Conservation (phyloP, 495 filamentous ascomycete genomes). For the Xylaria grammica region DNA sequence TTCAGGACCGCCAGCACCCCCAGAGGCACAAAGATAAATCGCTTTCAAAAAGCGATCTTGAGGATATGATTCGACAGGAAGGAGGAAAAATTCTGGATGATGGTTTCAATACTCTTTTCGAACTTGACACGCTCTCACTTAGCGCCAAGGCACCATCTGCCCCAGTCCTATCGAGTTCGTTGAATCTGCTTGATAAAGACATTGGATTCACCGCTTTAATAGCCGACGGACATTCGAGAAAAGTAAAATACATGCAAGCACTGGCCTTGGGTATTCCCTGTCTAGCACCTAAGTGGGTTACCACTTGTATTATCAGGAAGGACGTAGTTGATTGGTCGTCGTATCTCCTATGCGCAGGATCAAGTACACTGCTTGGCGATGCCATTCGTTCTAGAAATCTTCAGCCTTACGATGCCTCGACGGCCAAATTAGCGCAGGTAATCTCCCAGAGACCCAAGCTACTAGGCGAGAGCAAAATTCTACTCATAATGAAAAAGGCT, state of each 20-base stretch:
- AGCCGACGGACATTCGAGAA: slow-evolving; percentile 84
- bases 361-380: slow-evolving; percentile 75
- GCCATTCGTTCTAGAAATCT: slow-evolving; percentile 78
- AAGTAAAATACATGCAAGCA: slow-evolving; percentile 93
- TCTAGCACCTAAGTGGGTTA: slow-evolving; percentile 79
- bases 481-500: slow-evolving; percentile 75
- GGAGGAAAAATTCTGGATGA: slow-evolving; percentile 75
- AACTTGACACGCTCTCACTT: slow-evolving; percentile 46
- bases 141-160: slow-evolving; percentile 25
- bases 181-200: slow-evolving; percentile 34
- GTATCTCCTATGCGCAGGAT: slow-evolving; percentile 86
- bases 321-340: slow-evolving; percentile 72
- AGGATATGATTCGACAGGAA: slow-evolving; percentile 56
- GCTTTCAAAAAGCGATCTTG: slow-evolving; percentile 51
- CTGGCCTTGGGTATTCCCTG: slow-evolving; percentile 89
- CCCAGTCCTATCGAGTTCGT: slow-evolving; percentile 27
- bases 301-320: slow-evolving; percentile 67
- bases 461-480: slow-evolving; percentile 68
- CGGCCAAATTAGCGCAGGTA: slow-evolving; percentile 60
- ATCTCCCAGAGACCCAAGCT: slow-evolving; percentile 64
- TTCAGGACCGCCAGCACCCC: slow-evolving; percentile 52
- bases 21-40: slow-evolving; percentile 59
- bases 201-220: slow-evolving; percentile 83
- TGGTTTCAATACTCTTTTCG: slow-evolving; percentile 87
- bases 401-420: slow-evolving; percentile 59